Evolutionary conservation across 371 early-diverging fungal species (phyloP).

Genomic region (Mucor plumbeus): DNA sequence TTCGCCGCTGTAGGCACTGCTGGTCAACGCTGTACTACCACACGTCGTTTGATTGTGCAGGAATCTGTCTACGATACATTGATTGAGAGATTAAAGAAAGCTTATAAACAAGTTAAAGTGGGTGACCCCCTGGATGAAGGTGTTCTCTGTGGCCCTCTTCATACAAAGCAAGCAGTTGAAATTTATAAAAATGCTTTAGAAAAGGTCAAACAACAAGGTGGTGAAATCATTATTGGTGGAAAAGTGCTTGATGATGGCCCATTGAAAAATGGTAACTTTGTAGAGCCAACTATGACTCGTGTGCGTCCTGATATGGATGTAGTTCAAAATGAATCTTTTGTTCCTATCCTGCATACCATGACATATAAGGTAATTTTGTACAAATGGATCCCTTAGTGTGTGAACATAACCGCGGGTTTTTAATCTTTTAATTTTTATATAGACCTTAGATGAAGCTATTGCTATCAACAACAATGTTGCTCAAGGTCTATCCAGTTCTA

Average conservation of each 20-base stretch:
- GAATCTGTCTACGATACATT: conserved; percentile 89
- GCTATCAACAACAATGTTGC: conserved; percentile 87
- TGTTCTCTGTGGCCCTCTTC: conserved; percentile 93
- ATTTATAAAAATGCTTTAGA: conserved; percentile 77
- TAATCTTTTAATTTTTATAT: neutral
- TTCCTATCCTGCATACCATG: conserved; percentile 92
- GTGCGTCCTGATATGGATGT: conserved; percentile 78
- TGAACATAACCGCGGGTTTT: no score
- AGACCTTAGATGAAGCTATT: conserved; percentile 88
- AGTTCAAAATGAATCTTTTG: conserved; percentile 95
- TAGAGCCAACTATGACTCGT: conserved; percentile 92
- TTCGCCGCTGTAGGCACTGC: conserved; percentile 98
- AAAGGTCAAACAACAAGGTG: conserved; percentile 83
- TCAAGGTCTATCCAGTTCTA: conserved; percentile 89
- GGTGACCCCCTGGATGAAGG: conserved; percentile 89
- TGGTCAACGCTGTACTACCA: conserved; percentile 97
- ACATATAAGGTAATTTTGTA: conserved; percentile 64
- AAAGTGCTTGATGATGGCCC: conserved; percentile 61
- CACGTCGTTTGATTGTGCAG: conserved; percentile 93
- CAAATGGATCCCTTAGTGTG: neutral
- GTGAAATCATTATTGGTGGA: conserved; percentile 88
- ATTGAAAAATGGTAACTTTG: conserved; percentile 83
- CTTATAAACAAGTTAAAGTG: conserved; percentile 89
- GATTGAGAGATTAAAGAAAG: conserved; percentile 76
- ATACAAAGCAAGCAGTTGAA: conserved; percentile 84